Conservation (phyloP, 768 basidiomycete species). For the Chalciporus sphaerocephalus region DNA sequence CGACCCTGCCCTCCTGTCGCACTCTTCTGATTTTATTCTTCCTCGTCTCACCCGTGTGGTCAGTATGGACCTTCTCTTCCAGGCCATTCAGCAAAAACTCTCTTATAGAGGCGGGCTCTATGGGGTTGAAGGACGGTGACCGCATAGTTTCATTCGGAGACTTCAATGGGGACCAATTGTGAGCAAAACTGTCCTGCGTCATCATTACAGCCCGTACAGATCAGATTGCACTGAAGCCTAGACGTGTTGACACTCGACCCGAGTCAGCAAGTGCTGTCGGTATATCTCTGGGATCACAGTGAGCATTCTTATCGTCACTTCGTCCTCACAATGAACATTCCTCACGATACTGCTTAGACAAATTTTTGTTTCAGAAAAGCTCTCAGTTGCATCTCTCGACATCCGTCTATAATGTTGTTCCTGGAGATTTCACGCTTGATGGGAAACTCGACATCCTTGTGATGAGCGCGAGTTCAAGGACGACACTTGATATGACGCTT, state of each 20-base stretch:
- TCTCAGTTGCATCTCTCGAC: conserved; percentile 50
- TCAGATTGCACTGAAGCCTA: conserved; percentile 43
- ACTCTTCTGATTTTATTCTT: conserved; percentile 16
- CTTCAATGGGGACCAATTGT: conserved; percentile 96
- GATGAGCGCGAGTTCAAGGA: conserved; percentile 60
- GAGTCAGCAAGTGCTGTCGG: conserved; percentile 73
- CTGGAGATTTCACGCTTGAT: conserved; percentile 90
- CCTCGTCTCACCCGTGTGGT: conserved; percentile 21
- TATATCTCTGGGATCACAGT: conserved; percentile 85
- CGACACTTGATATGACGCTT: conserved; percentile 60
- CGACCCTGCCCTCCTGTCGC: not conserved
- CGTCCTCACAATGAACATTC: not conserved
- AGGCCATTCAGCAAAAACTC: conserved; percentile 82
- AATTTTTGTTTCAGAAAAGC: conserved; percentile 51
- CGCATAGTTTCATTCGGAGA: conserved; percentile 89
- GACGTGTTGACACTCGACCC: conserved; percentile 73
- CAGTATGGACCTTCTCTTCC: conserved; percentile 81
- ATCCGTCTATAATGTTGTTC: conserved; percentile 76
- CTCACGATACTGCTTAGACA: conserved; percentile 38
- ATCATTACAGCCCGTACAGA: not conserved
- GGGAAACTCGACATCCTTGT: conserved; percentile 88
- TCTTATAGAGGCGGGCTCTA: conserved; percentile 70
- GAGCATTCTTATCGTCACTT: conserved; percentile 14
- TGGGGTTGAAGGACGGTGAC: conserved; percentile 71
- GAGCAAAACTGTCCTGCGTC: conserved; percentile 28